These are phyloP conservation scores for Chenopodium suecicum DNA, from an alignment of 148 eudicot species.

Conservation along the genomic window DNA sequence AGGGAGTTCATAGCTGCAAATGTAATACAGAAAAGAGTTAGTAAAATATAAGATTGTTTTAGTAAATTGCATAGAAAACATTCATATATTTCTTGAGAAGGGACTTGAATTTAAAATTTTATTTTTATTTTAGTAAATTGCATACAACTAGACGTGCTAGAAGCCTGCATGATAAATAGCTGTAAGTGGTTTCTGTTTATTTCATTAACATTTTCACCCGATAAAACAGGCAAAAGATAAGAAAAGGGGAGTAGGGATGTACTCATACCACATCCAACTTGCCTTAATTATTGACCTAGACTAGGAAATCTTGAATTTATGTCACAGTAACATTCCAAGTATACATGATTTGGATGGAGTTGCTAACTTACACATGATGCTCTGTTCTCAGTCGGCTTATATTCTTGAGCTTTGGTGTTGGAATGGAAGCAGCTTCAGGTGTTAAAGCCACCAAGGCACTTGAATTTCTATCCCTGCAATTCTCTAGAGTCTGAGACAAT, in stretches of 20 bases:
- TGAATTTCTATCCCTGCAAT: conserved; percentile 55
- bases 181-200: neutral
- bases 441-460: conserved; percentile 81
- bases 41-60: neutral
- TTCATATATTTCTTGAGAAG: neutral
- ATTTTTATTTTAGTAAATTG: neutral
- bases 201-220: neutral
- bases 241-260: too few species aligned
- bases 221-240: neutral
- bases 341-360: neutral
- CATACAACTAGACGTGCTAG: neutral
- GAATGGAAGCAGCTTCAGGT: conserved; percentile 88
- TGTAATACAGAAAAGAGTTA: conserved; percentile 21
- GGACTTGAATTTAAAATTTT: neutral
- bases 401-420: conserved; percentile 84
- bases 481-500: conserved; percentile 68
- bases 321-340: neutral
- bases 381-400: conserved; percentile 88
- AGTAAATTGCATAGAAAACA: neutral
- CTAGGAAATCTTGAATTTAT: neutral
- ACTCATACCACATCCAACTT: neutral
- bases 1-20: conserved; percentile 95
- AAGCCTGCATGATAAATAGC: neutral
- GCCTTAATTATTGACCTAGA: neutral
- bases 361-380: conserved; percentile 91